Base-by-base conservation (phyloP, 345 rosid genomes). In the Camelina sativa region DNA sequence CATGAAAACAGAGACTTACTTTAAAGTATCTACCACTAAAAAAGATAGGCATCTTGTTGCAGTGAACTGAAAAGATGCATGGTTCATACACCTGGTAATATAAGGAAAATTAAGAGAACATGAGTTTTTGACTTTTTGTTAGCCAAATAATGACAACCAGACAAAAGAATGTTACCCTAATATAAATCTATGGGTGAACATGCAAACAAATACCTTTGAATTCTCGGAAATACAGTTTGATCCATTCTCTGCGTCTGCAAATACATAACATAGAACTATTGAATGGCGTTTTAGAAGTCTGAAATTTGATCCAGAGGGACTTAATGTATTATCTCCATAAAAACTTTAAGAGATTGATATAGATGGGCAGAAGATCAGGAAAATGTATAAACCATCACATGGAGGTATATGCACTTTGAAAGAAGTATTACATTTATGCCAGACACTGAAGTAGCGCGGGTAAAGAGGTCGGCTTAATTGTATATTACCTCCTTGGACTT, bases 1-100 rank as follows among this genome's bases (percentile, higher is more conserved):
- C 64, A 65, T 20, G 15, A 65, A 65, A 57, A 79, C 16, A 69
- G 70, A 40, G 48, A 38, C 86, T 79, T 80, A 90, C 97, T 86
- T 94, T 94, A 60, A 91, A 75, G 83, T 94, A 94, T 81, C 98
- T 87, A 58, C 98, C 98, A 80, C 95, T 91, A 50, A 94, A 76
- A 77, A 77, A 94, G 72, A 94, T 77, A 69, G 91, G 85, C 58
- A 83, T 84, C 83, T 85, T 87, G 84, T 75, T 69, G 87, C 90
- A 88, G 41, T 62, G 73, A 69, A 85, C 79, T 37, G 79, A 85
- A 87, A 89, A 71, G 80, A 52, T 44, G 86, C 94, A 88, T 77
- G 96, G 96, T 80, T 85, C 87, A 65, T 78, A 81, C 46, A 83
- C 86, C 97, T 91, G 65, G 54, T 71, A 66, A 54, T 23, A 23